Conservation (phyloP, 345 rosid genomes). For the sweet orange (Citrus sinensis) region DNA sequence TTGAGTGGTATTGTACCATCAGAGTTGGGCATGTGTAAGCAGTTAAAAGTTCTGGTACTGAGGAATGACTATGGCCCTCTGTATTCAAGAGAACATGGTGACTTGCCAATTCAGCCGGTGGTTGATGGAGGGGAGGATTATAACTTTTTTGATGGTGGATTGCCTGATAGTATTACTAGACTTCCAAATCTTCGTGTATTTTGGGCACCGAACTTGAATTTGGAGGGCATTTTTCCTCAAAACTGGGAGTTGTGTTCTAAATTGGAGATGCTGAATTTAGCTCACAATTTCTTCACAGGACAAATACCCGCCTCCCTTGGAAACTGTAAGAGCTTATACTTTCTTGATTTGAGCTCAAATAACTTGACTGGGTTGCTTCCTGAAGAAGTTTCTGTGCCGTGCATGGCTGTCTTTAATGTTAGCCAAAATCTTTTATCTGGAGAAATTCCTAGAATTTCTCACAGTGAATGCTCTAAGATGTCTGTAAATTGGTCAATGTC, state of each 20-base stretch:
- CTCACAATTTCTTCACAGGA: constrained; percentile 38
- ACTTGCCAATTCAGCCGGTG: constrained; percentile 13
- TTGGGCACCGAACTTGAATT: constrained; percentile 39
- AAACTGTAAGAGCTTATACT: constrained; percentile 33
- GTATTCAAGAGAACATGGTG: constrained; percentile 20
- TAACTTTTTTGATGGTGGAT: constrained; percentile 37
- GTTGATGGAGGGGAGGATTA: constrained; percentile 33
- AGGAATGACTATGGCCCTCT: constrained; percentile 34
- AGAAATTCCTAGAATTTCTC: constrained; percentile 26
- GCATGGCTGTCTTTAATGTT: constrained; percentile 41
- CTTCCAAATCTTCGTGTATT: constrained; percentile 37
- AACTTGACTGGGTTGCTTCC: constrained; percentile 41
- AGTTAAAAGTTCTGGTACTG: constrained; percentile 38
- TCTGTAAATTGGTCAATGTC: neutral
- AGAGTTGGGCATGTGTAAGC: constrained; percentile 33
- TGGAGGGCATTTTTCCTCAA: constrained; percentile 34
- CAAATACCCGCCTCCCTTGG: constrained; percentile 27
- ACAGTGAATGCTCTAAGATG: constrained; percentile 24
- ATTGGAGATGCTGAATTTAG: constrained; percentile 43
- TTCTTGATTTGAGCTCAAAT: constrained; percentile 49
- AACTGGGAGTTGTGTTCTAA: constrained; percentile 29
- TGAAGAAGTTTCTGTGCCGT: constrained; percentile 28
- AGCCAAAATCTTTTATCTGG: constrained; percentile 39
- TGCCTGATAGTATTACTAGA: constrained; percentile 32
- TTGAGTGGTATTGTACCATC: constrained; percentile 45